Conservation (phyloP, 2,329 filamentous ascomycete species). For the Monilinia laxa region DNA sequence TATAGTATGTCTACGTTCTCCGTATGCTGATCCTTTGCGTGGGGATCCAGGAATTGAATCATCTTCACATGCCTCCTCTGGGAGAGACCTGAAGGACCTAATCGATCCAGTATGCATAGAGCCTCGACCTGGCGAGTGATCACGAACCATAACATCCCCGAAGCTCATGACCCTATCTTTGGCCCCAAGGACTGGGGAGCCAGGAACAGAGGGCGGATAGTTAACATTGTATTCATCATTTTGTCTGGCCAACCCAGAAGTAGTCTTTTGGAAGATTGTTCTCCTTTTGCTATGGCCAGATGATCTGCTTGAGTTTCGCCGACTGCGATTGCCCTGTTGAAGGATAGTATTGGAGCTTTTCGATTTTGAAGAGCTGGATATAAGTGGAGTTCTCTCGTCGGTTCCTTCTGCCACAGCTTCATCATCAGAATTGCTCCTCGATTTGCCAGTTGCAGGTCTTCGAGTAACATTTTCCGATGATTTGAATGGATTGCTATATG, state of each 20-base stretch:
- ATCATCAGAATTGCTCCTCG: conserved; percentile 43
- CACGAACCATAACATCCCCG: conserved; percentile 69
- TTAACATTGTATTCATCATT: conserved; percentile 62
- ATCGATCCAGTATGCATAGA: conserved; percentile 26
- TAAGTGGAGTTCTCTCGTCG: conserved; percentile 56
- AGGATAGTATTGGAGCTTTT: conserved; percentile 35
- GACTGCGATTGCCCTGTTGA: conserved; percentile 31
- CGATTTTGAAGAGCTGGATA: conserved; percentile 47
- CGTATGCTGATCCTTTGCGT: conserved; percentile 32
- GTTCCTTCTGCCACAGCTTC: conserved; percentile 51
- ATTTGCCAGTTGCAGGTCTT: conserved; percentile 37
- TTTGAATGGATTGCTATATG: conserved; percentile 39
- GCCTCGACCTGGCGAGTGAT: conserved; percentile 48
- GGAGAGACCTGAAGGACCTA: conserved; percentile 28
- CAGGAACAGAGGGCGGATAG: conserved; percentile 66
- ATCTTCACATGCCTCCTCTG: conserved; percentile 36
- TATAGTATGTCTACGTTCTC: conserved; percentile 55
- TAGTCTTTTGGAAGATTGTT: conserved; percentile 37
- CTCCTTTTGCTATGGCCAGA: conserved; percentile 45
- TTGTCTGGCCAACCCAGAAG: conserved; percentile 27
- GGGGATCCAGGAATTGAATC: conserved; percentile 35
- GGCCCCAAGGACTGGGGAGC: conserved; percentile 55
- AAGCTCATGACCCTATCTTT: conserved; percentile 56
- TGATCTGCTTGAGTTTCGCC: conserved; percentile 44
- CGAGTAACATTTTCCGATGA: conserved; percentile 33